Conservation (phyloP, 148 eudicot genomes). For the Cornus kousa region DNA sequence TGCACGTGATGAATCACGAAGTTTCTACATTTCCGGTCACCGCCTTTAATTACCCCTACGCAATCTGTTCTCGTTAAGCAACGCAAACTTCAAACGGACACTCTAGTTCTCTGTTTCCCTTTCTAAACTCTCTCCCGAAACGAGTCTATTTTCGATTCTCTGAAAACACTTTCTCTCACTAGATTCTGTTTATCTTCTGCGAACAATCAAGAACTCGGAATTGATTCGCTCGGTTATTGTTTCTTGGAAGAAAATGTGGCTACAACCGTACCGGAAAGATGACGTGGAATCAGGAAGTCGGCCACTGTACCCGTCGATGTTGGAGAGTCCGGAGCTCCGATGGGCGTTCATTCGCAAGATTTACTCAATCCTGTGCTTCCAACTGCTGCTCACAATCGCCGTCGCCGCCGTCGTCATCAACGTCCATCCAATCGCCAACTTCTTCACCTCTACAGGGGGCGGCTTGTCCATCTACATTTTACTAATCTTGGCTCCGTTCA, state of each 20-base stretch:
- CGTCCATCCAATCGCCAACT: conserved; percentile 35
- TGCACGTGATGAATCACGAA: too few species aligned
- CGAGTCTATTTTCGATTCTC: too few species aligned
- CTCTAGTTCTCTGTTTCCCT: too few species aligned
- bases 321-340: conserved; percentile 51
- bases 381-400: conserved; percentile 47
- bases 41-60: too few species aligned
- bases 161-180: too few species aligned
- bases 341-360: conserved; percentile 74
- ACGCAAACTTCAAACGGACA: too few species aligned
- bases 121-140: too few species aligned
- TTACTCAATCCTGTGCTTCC: conserved; percentile 53
- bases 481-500: conserved; percentile 49
- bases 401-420: conserved; percentile 60
- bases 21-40: too few species aligned
- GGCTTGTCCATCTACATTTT: conserved; percentile 50
- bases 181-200: too few species aligned
- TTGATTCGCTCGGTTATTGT: too few species aligned
- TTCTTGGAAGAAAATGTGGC: conserved; percentile 35
- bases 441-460: conserved; percentile 38
- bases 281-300: conserved; percentile 38
- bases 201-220: background rate
- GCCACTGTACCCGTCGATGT: conserved; percentile 53
- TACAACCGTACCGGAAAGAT: conserved; percentile 32
- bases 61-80: too few species aligned